Conservation (phyloP, 768 basidiomycete species). For the Pisolithus orientalis region DNA sequence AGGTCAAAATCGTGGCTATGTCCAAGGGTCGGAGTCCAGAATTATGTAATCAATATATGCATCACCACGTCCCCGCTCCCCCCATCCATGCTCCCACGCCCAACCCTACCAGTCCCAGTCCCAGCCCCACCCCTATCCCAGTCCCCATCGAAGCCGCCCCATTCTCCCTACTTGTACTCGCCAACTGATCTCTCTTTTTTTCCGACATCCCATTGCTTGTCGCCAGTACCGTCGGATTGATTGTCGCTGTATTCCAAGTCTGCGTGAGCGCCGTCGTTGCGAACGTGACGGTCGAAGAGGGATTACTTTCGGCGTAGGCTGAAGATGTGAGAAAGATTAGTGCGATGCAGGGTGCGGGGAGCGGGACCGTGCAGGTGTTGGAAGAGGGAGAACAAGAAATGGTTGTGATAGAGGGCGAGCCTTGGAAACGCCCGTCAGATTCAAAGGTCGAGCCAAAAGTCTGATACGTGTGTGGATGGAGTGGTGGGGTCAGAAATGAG, state of each 20-base stretch:
- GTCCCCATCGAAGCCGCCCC: background rate
- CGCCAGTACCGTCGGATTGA: slow-evolving; percentile 30
- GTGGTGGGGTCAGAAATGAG: too few relatives aligned
- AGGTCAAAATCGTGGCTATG: too few relatives aligned
- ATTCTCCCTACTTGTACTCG: slow-evolving; percentile 19
- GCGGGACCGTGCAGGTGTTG: slow-evolving; percentile 16
- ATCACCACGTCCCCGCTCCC: background rate
- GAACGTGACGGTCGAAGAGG: slow-evolving; percentile 17
- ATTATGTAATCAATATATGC: background rate
- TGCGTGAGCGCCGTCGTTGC: slow-evolving; percentile 29
- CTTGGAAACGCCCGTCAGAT: slow-evolving; percentile 22
- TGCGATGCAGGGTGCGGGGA: slow-evolving; percentile 25
- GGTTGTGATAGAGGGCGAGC: slow-evolving; percentile 10
- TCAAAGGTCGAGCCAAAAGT: slow-evolving; percentile 20
- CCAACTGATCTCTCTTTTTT: slow-evolving; percentile 8
- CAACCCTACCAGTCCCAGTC: background rate
- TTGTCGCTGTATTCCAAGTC: slow-evolving; percentile 23
- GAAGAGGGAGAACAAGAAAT: slow-evolving; percentile 14
- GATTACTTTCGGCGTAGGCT: slow-evolving; percentile 2
- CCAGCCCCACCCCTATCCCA: background rate
- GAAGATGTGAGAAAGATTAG: slow-evolving; percentile 18
- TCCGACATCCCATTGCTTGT: slow-evolving; percentile 36
- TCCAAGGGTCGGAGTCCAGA: too few relatives aligned
- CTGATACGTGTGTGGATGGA: background rate
- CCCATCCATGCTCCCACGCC: background rate